phyloP scores from a whole-genome alignment of 1,284 basidiomycete genomes.

The Puccinia triticina region DNA sequence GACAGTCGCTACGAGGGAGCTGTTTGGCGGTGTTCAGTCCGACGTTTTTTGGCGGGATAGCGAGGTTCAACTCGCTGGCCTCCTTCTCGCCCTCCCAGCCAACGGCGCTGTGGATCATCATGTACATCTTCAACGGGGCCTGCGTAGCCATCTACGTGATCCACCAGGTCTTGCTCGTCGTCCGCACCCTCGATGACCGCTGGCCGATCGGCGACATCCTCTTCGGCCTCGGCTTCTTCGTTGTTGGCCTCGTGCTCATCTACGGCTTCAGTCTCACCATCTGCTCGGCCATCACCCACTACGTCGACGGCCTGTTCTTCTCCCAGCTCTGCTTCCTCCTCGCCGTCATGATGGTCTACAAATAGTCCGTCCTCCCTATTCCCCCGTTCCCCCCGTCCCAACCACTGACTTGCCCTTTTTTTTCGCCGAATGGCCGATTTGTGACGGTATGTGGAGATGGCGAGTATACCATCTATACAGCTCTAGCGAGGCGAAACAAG shows the following conservation, averaged over 20 bases:
- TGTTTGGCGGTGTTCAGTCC: constrained; percentile 75
- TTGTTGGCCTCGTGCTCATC: too few relatives aligned
- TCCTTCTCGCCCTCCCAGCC: constrained; percentile 77
- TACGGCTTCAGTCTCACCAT: too few relatives aligned
- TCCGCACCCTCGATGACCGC: constrained; percentile 92
- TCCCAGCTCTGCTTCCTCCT: constrained; percentile 90
- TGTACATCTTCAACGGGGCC: too few relatives aligned
- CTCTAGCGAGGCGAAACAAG: constrained; percentile 98
- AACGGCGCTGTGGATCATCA: too few relatives aligned
- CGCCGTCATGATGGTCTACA: constrained; percentile 99
- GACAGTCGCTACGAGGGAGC: constrained; percentile 79
- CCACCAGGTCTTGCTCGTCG: too few relatives aligned
- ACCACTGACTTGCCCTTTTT: neutral
- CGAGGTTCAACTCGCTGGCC: constrained; percentile 85
- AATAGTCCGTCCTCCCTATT: constrained; percentile 61
- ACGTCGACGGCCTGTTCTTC: too few relatives aligned
- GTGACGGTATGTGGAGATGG: constrained; percentile 90
- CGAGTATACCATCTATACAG: constrained; percentile 98
- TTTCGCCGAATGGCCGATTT: constrained; percentile 87
- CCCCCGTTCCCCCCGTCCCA: neutral
- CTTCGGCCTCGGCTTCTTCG: constrained; percentile 87
- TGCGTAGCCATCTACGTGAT: too few relatives aligned
- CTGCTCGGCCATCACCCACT: too few relatives aligned
- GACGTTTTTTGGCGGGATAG: constrained; percentile 86
- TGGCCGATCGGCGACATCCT: constrained; percentile 96